These are phyloP conservation scores for Chlorella sp. DNA, from an alignment of 139 green algal genomes.

Conservation along the genomic window DNA sequence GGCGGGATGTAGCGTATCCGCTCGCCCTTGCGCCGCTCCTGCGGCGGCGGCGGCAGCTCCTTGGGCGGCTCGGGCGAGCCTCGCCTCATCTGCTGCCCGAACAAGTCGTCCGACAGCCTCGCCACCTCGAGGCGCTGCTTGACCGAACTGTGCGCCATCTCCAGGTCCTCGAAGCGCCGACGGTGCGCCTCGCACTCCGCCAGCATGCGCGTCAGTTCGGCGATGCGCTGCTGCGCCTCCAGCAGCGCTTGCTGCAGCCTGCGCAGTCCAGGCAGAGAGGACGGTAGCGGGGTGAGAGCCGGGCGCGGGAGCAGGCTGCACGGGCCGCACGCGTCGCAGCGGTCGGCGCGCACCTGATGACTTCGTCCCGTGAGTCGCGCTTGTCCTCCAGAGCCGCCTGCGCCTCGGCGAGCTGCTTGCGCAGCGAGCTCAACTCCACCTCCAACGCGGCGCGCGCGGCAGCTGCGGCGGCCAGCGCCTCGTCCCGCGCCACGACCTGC, in stretches of 20 bases:
- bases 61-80: background rate
- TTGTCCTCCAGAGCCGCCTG: no score
- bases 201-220: conserved; percentile 1
- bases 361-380: no score
- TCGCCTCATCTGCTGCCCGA: background rate
- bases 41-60: background rate
- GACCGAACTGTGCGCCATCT: background rate
- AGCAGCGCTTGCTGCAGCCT: background rate
- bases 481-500: background rate
- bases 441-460: background rate
- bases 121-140: conserved; percentile 1
- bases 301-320: no score
- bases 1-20: background rate
- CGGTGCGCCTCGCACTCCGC: conserved; percentile 3
- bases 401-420: background rate
- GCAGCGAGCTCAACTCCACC: background rate
- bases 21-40: background rate
- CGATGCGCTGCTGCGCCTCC: background rate
- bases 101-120: background rate
- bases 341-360: no score
- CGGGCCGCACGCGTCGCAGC: no score
- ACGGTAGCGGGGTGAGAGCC: no score
- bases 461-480: background rate
- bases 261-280: no score
- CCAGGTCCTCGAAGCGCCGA: background rate